Base-by-base conservation (phyloP, 805 yeast species). In the Nakazawaea wickerhamii region DNA sequence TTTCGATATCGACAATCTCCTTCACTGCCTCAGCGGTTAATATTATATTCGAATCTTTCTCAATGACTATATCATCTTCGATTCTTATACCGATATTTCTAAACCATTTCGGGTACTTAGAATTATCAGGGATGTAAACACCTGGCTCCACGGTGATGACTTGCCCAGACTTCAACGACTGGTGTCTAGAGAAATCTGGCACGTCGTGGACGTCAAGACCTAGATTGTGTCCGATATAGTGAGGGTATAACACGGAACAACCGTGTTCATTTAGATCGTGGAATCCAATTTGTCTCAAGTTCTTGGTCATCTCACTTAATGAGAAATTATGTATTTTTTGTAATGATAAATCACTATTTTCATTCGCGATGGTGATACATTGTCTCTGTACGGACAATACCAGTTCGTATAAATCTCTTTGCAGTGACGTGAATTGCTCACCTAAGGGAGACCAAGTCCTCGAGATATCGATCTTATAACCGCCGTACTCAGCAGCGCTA, bases 131-230 rank as follows among this genome's bases (percentile, higher is more conserved):
- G 33, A 95, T 75, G 58, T 93, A 93, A 22, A 93, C 72, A 21
- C 99, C 99, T 0, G 99, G 99, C 59, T 95, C 99, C 19, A 95
- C 79, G 2, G 99, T 93, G 37, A 93, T 70, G 4, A 91, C 97
- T 57, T 88, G 95, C 18, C 90, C 90, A 17, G 68, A 66, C 36
- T 62, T 63, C 36, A 93, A 58, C 25, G 65, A 64, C 18, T 71
- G 68, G 43, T 65, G 67, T 48, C 88, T 70, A 3, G 91, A 73
- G 30, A 70, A 71, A 2, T 70, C 60, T 4, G 95, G 95, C 28
- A 79, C 70, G 56, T 87, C 96, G 61, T 87, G 96, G 20, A 90
- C 84, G 55, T 90, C 99, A 27, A 93, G 65, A 0, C 99, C 99
- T 30, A 93, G 67, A 55, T 93, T 89, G 60, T 93, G 99, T 5